Conservation (phyloP, 306 rosid genomes). For the Crotalaria pallida region DNA sequence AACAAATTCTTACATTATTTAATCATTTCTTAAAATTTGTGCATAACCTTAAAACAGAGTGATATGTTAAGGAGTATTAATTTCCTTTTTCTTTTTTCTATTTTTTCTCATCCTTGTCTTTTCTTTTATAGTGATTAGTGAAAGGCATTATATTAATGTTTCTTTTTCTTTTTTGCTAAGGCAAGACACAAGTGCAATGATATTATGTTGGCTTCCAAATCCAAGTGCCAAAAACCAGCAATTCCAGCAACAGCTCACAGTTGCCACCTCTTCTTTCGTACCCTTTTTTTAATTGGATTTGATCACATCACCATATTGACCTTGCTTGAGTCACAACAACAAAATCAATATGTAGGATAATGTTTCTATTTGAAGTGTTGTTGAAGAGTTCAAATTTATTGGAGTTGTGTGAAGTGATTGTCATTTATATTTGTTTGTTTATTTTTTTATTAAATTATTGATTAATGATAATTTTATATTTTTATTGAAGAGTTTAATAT, state of each 20-base stretch:
- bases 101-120: conserved; percentile 14
- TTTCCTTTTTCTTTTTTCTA: background rate
- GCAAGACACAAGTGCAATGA: conserved; percentile 31
- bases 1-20: too few species aligned
- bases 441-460: too few species aligned
- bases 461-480: too few species aligned
- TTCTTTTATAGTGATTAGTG: conserved; percentile 15
- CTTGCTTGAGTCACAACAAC: background rate
- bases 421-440: too few species aligned
- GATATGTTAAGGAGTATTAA: too few species aligned
- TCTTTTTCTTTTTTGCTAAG: conserved; percentile 23
- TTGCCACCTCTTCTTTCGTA: background rate
- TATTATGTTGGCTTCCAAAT: background rate
- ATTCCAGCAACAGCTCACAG: background rate
- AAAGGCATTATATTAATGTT: too few species aligned
- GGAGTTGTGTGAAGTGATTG: too few species aligned
- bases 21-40: too few species aligned
- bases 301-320: background rate
- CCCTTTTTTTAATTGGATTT: background rate
- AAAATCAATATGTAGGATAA: background rate
- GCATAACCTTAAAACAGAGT: too few species aligned
- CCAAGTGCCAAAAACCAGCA: conserved; percentile 20
- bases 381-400: too few species aligned
- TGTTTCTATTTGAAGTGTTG: too few species aligned
- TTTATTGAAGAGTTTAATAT: too few species aligned